Base-by-base conservation (phyloP, 1,139 yeast genomes). In the Pichia sp. region DNA sequence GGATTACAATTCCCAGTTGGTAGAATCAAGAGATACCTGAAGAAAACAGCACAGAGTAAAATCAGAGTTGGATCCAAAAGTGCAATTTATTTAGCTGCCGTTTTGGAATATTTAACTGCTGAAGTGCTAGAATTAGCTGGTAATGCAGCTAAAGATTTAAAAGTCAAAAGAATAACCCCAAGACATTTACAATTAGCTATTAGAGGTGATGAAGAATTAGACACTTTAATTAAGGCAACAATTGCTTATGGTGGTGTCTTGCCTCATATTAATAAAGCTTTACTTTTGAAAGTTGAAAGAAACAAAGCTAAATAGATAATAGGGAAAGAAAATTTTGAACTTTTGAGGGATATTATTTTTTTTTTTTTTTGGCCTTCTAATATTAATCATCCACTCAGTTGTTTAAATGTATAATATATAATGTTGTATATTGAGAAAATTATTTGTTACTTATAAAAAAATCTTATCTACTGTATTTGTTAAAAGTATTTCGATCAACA, bases 1-100 rank as follows among this genome's bases (percentile, higher is more conserved):
- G 98, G 98, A 22, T 74, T 91, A 60, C 96, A 87, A 64, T 91
- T 91, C 69, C 99, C 99, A 37, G 98, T 93, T 27, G 99, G 99
- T 41, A 87, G 99, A 77, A 88, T 91, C 58, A 88, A 91, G 77
- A 78, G 98, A 66, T 91, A 88, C 62, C 74, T 91, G 66, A 91
- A 91, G 72, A 81, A 75, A 63, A 82, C 80, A 49, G 96, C 96
- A 24, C 95, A 88, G 62, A 86, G 86, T 66, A 88, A 86, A 62
- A 82, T 88, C 57, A 81, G 99, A 64, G 97, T 91, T 30, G 98
- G 98, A 40, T 89, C 96, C 36, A 91, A 91, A 65, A 52, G 62
- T 11, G 64, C 65, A 11, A 60, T 89, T 53, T 89, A 88, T 73
- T 76, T 89, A 59, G 91, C 97, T 55, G 94, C 97, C 37, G 97